A percentile compares a stretch with the other conserved stretches of the same genome.
Conservation (phyloP, 1,284 basidiomycete genomes). For the Leccinum angustisporum region DNA sequence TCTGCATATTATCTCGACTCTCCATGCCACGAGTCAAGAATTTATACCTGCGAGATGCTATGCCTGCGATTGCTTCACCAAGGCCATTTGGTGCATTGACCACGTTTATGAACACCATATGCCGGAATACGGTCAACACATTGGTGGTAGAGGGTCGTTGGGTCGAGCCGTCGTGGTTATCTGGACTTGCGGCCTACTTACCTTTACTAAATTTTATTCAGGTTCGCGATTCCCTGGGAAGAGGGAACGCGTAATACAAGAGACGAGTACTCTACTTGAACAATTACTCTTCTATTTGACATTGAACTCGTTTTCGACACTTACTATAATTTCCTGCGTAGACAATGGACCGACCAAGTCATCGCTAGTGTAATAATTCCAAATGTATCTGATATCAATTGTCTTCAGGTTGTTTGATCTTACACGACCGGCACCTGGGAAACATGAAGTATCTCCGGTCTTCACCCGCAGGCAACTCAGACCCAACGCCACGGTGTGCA, state of each 20-base stretch:
- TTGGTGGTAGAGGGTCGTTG: slow-evolving; percentile 31
- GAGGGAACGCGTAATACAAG: slow-evolving; percentile 8
- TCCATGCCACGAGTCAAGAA: slow-evolving; percentile 41
- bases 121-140: slow-evolving; percentile 8
- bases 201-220: slow-evolving; percentile 16
- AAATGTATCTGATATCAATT: slow-evolving; percentile 8
- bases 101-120: slow-evolving; percentile 12
- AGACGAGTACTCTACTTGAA: slow-evolving; percentile 6
- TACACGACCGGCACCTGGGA: not conserved
- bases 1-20: slow-evolving; percentile 43
- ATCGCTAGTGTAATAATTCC: slow-evolving; percentile 4
- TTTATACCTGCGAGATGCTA: slow-evolving; percentile 44
- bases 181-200: slow-evolving; percentile 15
- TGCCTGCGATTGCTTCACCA: slow-evolving; percentile 9
- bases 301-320: slow-evolving; percentile 4
- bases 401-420: not conserved
- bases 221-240: slow-evolving; percentile 10
- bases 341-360: slow-evolving; percentile 4
- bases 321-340: not conserved
- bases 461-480: not conserved
- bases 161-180: slow-evolving; percentile 18
- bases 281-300: slow-evolving; percentile 1
- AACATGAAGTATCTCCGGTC: too few relatives aligned
- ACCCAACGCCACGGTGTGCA: not conserved
- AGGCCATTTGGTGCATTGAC: slow-evolving; percentile 19